phyloP scores from a whole-genome alignment of 2,329 filamentous ascomycete species.

The Phaeosphaeriaceae sp. region DNA sequence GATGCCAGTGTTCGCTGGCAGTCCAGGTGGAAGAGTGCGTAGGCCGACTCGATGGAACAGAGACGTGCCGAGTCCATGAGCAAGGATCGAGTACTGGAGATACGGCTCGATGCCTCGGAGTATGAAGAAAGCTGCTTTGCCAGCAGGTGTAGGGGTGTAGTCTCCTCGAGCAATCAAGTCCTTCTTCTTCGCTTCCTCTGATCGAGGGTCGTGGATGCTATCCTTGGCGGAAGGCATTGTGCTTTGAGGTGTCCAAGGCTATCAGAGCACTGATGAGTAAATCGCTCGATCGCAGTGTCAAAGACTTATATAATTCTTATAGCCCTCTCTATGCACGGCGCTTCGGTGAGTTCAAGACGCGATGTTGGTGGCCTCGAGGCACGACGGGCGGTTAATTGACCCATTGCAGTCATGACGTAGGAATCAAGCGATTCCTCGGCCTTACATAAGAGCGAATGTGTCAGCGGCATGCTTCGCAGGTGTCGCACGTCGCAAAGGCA shows the following conservation, averaged over 20 bases:
- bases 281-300: background rate
- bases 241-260: background rate
- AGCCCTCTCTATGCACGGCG: background rate
- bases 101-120: conserved; percentile 57
- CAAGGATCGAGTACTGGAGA: conserved; percentile 60
- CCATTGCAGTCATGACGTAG: background rate
- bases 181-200: conserved; percentile 36
- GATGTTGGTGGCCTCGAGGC: background rate
- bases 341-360: background rate
- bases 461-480: background rate
- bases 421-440: background rate
- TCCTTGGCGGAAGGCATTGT: conserved; percentile 13
- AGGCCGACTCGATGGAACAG: conserved; percentile 59
- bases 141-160: conserved; percentile 49
- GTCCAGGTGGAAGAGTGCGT: conserved; percentile 51
- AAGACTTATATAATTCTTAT: background rate
- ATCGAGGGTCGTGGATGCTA: conserved; percentile 35
- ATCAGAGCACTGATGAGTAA: background rate
- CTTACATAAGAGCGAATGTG: background rate
- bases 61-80: conserved; percentile 48
- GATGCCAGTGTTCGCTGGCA: conserved; percentile 50
- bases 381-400: background rate
- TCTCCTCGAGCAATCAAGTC: conserved; percentile 53
- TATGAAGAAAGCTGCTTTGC: conserved; percentile 54
- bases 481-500: background rate